Base-by-base conservation (phyloP, 1,284 basidiomycete genomes). In the Violaceomyces palustris region DNA sequence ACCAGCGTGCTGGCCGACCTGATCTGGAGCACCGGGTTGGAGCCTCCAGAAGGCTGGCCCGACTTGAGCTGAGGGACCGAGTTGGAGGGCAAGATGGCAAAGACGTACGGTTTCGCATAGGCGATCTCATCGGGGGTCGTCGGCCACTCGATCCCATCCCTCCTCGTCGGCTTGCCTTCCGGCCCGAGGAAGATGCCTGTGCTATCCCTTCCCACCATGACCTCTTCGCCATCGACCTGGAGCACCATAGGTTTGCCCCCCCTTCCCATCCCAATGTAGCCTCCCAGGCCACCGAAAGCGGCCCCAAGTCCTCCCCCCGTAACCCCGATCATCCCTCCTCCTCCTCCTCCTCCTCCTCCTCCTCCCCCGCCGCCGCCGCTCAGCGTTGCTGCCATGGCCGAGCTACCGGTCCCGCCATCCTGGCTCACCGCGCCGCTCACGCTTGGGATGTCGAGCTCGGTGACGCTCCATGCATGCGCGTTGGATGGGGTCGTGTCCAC, bases 251-350 rank as follows among this genome's bases (percentile, higher is more conserved):
- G 67, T 56, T 84, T 87, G 4, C 81, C 79, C 67, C 83, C 87
- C 9, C 62, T 35, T 47, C 86, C 86, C 28, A 92, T 75, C 10
- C 86, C 87, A 82, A 94, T 89, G 68, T 93, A 92, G 10, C 88
- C 88, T 9, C 87, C 85, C 14, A 92, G 75, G 1, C 88, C 87
- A 9, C 81, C 82, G 26, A 92, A 77, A 0, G 87, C 83, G 23
- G 82, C 82, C 77, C 83, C 45, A 19, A 34, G 32, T 6, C 29
- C 29, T 12, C 26, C 26, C 8, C 6, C 29, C n/a, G n/a, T n/a
- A n/a, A n/a, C n/a, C n/a, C n/a, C n/a, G n/a, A n/a, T n/a, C n/a
- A n/a, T n/a, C n/a, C n/a, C n/a, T n/a, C n/a, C n/a, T n/a, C n/a
- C n/a, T n/a, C n/a, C n/a, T n/a, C n/a, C n/a, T n/a, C n/a, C n/a